Evolutionary conservation across 2,329 filamentous ascomycete genomes (phyloP).

Genomic region (Cladophialophora immunda): DNA sequence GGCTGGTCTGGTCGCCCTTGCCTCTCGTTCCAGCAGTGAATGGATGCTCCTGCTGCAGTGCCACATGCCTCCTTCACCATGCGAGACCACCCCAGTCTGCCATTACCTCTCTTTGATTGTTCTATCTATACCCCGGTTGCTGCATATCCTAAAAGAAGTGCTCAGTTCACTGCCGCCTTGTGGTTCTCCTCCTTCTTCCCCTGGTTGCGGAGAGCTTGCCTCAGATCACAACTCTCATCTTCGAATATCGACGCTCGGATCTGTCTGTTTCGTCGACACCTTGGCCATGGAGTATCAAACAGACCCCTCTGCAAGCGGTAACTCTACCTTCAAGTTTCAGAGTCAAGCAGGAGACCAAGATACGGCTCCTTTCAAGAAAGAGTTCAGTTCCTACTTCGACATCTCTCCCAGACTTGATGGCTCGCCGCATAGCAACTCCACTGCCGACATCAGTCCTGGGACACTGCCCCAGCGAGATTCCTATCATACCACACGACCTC

Average conservation of each 20-base stretch:
- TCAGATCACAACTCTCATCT: neutral
- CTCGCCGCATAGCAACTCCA: conserved; percentile 14
- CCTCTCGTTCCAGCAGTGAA: neutral
- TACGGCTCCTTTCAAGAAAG: conserved; percentile 20
- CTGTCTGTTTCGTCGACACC: neutral
- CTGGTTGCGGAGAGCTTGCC: neutral
- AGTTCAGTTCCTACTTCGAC: conserved; percentile 33
- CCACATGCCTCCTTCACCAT: neutral
- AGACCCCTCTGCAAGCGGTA: neutral
- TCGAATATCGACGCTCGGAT: neutral
- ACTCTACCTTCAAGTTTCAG: neutral
- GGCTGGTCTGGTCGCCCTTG: neutral
- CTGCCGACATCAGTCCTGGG: conserved; percentile 13
- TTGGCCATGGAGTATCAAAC: conserved; percentile 2
- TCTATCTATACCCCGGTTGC: conserved; percentile 4
- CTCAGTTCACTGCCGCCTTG: neutral
- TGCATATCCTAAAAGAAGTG: neutral
- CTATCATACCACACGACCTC: neutral
- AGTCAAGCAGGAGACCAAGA: conserved; percentile 3
- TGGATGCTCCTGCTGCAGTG: conserved; percentile 1
- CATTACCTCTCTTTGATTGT: neutral
- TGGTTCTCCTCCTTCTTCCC: neutral
- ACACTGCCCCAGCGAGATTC: conserved; percentile 2
- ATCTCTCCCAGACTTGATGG: conserved; percentile 11
- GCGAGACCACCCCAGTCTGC: neutral